Percentiles rank a stretch among this genome's conserved stretches.
These are phyloP conservation scores for Chlamydomonas incerta DNA, from an alignment of 139 green algal genomes.

Conservation along the genomic window DNA sequence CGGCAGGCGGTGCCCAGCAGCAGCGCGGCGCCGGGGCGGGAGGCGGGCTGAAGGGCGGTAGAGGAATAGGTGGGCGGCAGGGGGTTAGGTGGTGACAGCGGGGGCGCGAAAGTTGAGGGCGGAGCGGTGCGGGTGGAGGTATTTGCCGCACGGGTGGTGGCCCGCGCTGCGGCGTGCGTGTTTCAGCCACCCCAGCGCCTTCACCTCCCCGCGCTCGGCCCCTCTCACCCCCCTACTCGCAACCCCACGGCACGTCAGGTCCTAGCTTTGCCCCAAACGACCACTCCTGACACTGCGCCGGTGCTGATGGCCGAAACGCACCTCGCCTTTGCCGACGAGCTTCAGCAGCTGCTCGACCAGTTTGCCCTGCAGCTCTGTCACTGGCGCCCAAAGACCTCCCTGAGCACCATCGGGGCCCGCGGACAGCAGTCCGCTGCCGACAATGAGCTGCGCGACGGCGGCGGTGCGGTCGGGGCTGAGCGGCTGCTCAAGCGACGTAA, in stretches of 20 bases:
- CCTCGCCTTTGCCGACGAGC: slow-evolving; percentile 13
- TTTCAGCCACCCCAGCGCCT: too few species aligned
- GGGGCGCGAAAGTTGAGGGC: too few species aligned
- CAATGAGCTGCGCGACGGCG: slow-evolving; percentile 7
- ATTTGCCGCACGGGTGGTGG: neutral
- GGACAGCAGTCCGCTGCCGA: slow-evolving; percentile 15
- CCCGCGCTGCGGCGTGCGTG: too few species aligned
- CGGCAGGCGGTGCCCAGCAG: slow-evolving; percentile 26
- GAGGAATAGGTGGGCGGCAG: too few species aligned
- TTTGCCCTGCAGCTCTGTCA: slow-evolving; percentile 35
- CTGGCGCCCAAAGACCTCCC: slow-evolving; percentile 6
- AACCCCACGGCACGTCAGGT: too few species aligned
- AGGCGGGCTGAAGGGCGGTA: neutral
- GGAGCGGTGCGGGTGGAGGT: neutral
- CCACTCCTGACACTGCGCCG: too few species aligned
- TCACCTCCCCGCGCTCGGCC: too few species aligned
- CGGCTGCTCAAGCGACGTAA: slow-evolving; percentile 20
- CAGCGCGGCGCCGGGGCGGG: slow-evolving; percentile 17
- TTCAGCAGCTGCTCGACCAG: slow-evolving; percentile 25
- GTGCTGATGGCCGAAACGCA: neutral
- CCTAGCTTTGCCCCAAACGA: too few species aligned
- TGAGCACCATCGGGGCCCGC: slow-evolving; percentile 12
- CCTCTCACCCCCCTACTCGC: too few species aligned
- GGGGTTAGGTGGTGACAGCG: neutral
- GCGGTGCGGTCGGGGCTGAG: neutral